Evolutionary conservation across 2,329 filamentous ascomycete genomes (phyloP), one percentile per base, ranked within the genome.

Genomic region (Arthrobotrys conoides): DNA sequence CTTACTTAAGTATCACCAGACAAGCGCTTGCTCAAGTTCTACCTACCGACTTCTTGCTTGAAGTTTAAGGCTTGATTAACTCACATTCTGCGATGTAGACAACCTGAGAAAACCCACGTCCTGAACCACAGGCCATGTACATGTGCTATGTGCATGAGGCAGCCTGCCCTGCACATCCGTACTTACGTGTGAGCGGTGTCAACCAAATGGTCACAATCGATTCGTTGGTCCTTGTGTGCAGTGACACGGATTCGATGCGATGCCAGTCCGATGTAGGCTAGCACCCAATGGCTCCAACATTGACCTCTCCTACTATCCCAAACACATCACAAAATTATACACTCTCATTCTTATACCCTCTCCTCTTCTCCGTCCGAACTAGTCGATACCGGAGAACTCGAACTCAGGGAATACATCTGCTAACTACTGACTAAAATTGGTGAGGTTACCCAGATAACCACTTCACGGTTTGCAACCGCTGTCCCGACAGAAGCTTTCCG

Each of bases 121-220:
- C 59, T 46, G 36, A 41, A 65, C 59, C 36, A 61, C 57, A 46
- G 59, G 51, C 36, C 49, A 49, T 65, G 49, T 67, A 64, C 70
- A 67, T 73, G 70, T 73, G 49, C 41, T 33, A 53, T 73, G 61
- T 77, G 73, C 73, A 77, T 77, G 73, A 67, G 59, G 61, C 61
- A 61, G 57, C 66, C 67, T 66, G 59, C 51, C 49, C 66, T 77
- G 73, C 67, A 77, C 73, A 71, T 69, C 49, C 57, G 46, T 48
- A 63, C 69, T 59, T 72, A 72, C 57, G 75, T 67, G 63, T 71
- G 64, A 68, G 51, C 63, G 63, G 69, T 71, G 68, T 72, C 68
- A 71, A 78, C 75, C 75, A 78, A 78, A 78, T 78, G 75, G 75
- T 72, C 75, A 38, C 41, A 27, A 22, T 63, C 75, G 44, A 78